Conservation (phyloP, 2,329 filamentous ascomycete species). For the Dactylellina parvicollis region DNA sequence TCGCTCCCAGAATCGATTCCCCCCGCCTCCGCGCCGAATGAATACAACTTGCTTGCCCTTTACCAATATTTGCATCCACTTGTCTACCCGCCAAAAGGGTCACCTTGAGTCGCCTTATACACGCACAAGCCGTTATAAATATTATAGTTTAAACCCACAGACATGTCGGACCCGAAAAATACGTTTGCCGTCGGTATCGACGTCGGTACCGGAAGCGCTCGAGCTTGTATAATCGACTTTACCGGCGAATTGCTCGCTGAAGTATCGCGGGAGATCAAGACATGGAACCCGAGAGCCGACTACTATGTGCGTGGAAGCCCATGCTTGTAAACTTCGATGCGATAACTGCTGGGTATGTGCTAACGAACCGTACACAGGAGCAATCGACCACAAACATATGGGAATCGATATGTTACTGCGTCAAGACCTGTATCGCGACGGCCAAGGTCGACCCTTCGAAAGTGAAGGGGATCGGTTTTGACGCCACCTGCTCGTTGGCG, state of each 20-base stretch:
- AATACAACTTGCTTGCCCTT: too few relatives aligned
- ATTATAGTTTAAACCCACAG: too few relatives aligned
- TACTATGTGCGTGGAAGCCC: slow-evolving; percentile 64
- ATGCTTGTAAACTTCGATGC: not conserved
- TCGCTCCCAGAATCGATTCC: not conserved
- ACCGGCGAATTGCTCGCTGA: slow-evolving; percentile 85
- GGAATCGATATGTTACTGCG: slow-evolving; percentile 89
- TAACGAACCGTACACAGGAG: slow-evolving; percentile 69
- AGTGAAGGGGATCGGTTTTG: slow-evolving; percentile 92
- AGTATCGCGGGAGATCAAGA: slow-evolving; percentile 59
- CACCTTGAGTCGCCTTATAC: too few relatives aligned
- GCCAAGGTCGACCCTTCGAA: slow-evolving; percentile 78
- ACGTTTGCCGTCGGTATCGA: slow-evolving; percentile 76
- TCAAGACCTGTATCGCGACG: slow-evolving; percentile 82
- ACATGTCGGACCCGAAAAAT: slow-evolving; percentile 42
- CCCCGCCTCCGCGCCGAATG: too few relatives aligned
- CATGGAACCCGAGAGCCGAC: slow-evolving; percentile 66
- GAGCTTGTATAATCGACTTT: slow-evolving; percentile 93
- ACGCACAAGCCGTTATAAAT: too few relatives aligned
- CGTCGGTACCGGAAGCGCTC: slow-evolving; percentile 92
- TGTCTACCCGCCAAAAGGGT: too few relatives aligned
- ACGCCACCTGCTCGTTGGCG: slow-evolving; percentile 96
- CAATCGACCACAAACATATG: slow-evolving; percentile 99
- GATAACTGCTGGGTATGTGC: not conserved
- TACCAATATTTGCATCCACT: too few relatives aligned